phyloP scores from a whole-genome alignment of 2,329 filamentous ascomycete species.

The Penicillium sp. region DNA sequence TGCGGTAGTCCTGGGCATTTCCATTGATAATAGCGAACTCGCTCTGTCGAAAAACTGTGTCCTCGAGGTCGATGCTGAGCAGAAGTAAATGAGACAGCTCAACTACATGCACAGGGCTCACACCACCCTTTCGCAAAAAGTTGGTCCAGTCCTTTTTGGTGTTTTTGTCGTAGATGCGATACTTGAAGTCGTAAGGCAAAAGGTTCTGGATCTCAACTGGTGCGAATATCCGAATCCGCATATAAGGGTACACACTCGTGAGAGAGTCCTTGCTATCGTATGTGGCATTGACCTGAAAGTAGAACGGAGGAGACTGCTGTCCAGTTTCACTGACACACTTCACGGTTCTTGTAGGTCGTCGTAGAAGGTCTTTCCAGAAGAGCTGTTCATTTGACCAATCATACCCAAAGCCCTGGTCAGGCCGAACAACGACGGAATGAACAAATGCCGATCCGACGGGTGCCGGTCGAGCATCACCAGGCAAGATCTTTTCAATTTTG shows the following conservation, averaged over 20 bases:
- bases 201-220: conserved; percentile 93
- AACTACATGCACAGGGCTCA: conserved; percentile 95
- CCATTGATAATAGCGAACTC: conserved; percentile 98
- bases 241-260: conserved; percentile 82
- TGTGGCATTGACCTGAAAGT: conserved; percentile 87
- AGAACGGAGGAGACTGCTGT: conserved; percentile 74
- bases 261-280: conserved; percentile 80
- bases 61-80: conserved; percentile 92
- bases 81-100: conserved; percentile 89
- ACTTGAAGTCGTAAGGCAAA: conserved; percentile 97
- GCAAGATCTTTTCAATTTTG: conserved; percentile 96
- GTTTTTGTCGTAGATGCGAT: conserved; percentile 97
- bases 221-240: conserved; percentile 85
- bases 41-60: conserved; percentile 87
- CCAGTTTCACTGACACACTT: conserved; percentile 81
- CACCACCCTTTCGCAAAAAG: conserved; percentile 89
- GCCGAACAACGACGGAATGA: conserved; percentile 80
- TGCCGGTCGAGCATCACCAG: conserved; percentile 80
- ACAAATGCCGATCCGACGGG: conserved; percentile 88
- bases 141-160: conserved; percentile 99
- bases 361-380: conserved; percentile 88
- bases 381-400: conserved; percentile 85
- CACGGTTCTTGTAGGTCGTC: conserved; percentile 75
- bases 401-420: conserved; percentile 94
- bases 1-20: conserved; percentile 77